Evolutionary conservation across 1,284 basidiomycete genomes (phyloP).

Genomic region (Moesziomyces sp.): DNA sequence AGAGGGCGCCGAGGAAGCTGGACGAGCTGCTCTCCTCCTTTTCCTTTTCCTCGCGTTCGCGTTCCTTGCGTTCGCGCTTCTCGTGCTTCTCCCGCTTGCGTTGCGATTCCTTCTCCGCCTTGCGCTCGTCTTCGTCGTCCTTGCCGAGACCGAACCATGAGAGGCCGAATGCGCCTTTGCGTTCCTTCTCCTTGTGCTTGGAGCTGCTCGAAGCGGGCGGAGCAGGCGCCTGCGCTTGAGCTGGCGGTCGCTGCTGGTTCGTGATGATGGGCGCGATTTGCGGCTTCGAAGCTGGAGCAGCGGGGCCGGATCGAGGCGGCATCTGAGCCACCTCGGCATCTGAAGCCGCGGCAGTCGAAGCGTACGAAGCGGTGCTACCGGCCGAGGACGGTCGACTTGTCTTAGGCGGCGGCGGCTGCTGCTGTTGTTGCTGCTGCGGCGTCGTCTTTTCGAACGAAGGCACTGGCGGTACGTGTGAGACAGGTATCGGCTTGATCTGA

Average conservation of each 20-base stretch:
- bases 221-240: constrained; percentile 6
- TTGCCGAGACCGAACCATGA: constrained; percentile 65
- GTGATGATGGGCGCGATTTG: constrained; percentile 24
- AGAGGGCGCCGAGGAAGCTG: constrained; percentile 60
- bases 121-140: constrained; percentile 59
- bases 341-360: background rate
- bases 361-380: constrained; percentile 9
- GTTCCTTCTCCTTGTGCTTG: constrained; percentile 57
- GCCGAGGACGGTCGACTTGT: constrained; percentile 18
- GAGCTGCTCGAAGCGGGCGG: constrained; percentile 11
- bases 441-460: constrained; percentile 54
- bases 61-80: constrained; percentile 53
- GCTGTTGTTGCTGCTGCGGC: constrained; percentile 20
- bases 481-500: constrained; percentile 48
- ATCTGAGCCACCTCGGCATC: background rate
- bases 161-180: constrained; percentile 58
- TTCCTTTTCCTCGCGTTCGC: constrained; percentile 49
- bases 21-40: constrained; percentile 52
- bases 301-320: constrained; percentile 14
- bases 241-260: constrained; percentile 15
- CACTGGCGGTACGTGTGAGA: constrained; percentile 50
- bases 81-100: constrained; percentile 51
- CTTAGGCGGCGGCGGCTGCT: constrained; percentile 7
- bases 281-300: constrained; percentile 3
- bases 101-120: constrained; percentile 44